Conservation (phyloP, 2,329 filamentous ascomycete genomes). For the Ceratocystis cubensis region DNA sequence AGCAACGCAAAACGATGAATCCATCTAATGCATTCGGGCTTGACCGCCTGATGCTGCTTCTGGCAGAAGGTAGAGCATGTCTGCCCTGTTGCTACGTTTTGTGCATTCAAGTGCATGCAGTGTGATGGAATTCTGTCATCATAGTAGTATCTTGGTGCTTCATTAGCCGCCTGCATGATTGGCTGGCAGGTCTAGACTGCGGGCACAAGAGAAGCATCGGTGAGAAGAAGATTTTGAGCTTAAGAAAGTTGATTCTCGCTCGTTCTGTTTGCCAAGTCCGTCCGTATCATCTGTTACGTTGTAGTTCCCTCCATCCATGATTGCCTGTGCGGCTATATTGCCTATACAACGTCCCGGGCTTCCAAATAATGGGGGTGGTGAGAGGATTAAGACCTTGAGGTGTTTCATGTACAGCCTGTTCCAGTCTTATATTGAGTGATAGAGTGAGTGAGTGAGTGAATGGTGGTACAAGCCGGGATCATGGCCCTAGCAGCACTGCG, state of each 20-base stretch:
- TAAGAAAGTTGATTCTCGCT: no score
- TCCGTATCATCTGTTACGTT: not conserved
- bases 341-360: no score
- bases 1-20: not conserved
- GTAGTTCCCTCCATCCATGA: not conserved
- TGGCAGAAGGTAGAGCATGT: not conserved
- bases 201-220: not conserved
- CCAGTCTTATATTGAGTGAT: conserved; percentile 1
- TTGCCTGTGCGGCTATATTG: no score
- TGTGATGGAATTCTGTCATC: not conserved
- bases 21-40: not conserved
- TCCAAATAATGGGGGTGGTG: no score
- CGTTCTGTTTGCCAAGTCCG: not conserved
- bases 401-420: not conserved
- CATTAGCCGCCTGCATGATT: not conserved
- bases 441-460: not conserved
- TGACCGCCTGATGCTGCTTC: not conserved
- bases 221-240: no score
- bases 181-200: not conserved
- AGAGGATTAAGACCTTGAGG: not conserved
- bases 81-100: not conserved
- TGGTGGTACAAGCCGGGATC: not conserved
- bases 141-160: not conserved
- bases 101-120: not conserved
- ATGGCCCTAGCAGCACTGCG: not conserved